Conservation (phyloP, 2,329 filamentous ascomycete genomes). For the Penicillium oxalicum region DNA sequence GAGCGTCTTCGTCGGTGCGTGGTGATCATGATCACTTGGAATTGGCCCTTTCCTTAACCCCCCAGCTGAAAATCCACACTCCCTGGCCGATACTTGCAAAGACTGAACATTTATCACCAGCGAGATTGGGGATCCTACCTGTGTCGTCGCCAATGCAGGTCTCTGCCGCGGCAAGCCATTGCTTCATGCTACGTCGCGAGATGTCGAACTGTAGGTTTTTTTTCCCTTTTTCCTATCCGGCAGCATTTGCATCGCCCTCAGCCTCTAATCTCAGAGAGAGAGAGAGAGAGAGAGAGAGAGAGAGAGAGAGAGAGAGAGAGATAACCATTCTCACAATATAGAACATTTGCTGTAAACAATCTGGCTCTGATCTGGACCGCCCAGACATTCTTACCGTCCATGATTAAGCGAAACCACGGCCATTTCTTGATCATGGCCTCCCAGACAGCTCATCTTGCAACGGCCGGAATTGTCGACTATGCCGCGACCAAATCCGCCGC, state of each 20-base stretch:
- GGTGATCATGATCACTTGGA: not conserved
- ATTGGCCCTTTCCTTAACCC: too few relatives aligned
- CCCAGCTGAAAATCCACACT: too few relatives aligned
- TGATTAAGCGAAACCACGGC: slow-evolving; percentile 2
- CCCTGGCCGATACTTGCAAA: too few relatives aligned
- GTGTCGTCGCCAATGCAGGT: slow-evolving; percentile 3
- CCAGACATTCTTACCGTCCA: slow-evolving; percentile 1
- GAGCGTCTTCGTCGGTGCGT: not conserved
- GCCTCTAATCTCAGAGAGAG: too few relatives aligned
- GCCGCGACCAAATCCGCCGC: slow-evolving; percentile 3
- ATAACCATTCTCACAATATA: not conserved
- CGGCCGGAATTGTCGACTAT: slow-evolving; percentile 4
- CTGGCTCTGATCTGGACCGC: not conserved
- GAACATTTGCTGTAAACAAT: not conserved
- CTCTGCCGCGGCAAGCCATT: slow-evolving; percentile 4
- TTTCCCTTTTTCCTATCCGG: too few relatives aligned
- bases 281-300: too few relatives aligned
- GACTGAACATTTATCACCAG: not conserved
- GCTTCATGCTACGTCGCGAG: slow-evolving; percentile 1
- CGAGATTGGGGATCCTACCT: slow-evolving; percentile 2
- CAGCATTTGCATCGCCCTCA: too few relatives aligned
- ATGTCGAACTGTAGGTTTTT: slow-evolving; percentile 3
- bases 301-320: not conserved
- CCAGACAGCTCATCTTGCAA: slow-evolving; percentile 3
- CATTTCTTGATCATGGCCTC: slow-evolving; percentile 7